Conservation (phyloP, 805 yeast genomes). For the Hanseniaspora clermontiae region DNA sequence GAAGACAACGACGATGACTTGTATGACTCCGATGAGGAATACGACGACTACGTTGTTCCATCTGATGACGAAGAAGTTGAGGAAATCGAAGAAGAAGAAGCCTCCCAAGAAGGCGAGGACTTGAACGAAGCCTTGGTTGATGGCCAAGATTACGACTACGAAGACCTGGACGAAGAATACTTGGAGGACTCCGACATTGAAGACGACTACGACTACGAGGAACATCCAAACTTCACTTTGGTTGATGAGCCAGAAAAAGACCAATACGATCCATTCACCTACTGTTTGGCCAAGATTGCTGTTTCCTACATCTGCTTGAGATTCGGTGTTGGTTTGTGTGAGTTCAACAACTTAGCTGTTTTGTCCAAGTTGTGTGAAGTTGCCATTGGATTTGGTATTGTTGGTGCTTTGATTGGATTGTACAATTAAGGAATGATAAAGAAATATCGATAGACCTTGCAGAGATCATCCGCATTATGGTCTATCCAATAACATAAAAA, state of each 20-base stretch:
- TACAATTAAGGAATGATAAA: neutral
- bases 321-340: conserved; percentile 11
- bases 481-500: neutral
- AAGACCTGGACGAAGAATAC: conserved; percentile 9
- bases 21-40: conserved; percentile 9
- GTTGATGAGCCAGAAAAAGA: conserved; percentile 12
- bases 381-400: conserved; percentile 9
- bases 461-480: neutral
- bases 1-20: conserved; percentile 11
- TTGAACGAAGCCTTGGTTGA: conserved; percentile 4
- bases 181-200: conserved; percentile 8
- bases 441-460: no score
- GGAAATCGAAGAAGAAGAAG: conserved; percentile 11
- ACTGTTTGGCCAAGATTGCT: conserved; percentile 5
- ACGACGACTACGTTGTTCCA: conserved; percentile 2
- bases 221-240: conserved; percentile 10
- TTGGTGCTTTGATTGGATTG: conserved; percentile 12
- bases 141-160: conserved; percentile 9
- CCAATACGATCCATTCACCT: conserved; percentile 11
- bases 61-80: conserved; percentile 7
- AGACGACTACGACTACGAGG: conserved; percentile 13
- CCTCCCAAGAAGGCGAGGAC: conserved; percentile 13
- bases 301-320: conserved; percentile 10
- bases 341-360: conserved; percentile 8
- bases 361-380: conserved; percentile 9